Base-by-base conservation (phyloP, 2,329 filamentous ascomycete genomes). In the Pyricularia grisea region DNA sequence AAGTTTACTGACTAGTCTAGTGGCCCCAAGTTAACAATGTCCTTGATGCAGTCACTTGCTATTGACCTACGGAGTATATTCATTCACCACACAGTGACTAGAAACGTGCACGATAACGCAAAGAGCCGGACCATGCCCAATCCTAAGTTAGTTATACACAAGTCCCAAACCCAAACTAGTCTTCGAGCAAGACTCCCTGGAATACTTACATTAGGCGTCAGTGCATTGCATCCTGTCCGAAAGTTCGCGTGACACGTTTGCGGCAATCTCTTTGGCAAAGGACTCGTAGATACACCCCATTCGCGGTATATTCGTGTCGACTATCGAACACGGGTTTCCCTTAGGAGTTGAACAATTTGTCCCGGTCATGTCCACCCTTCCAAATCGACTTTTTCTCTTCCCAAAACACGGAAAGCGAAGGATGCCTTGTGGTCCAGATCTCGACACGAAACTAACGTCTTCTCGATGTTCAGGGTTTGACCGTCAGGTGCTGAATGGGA, bases 231-330 rank as follows among this genome's bases (percentile, higher is more conserved):
- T 68, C 28, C 36, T 33, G 20, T 23, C 31, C 10, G 42, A 31
- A n/a, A 68, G 33, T 6, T 55, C 14, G 30, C 50, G 25, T 28
- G 67, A 64, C 9, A 68, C 67, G 58, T 68, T 68, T n/a, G 67
- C 50, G 17, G 55, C 55, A 25, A 68, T 27, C 10, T 61, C 67
- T 58, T 68, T 64, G 42, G 66, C 66, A n/a, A 60, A 60, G 42
- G 50, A 10, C 50, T 60, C 58, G n/a, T 60, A 67, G 42, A 28
- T 14, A 55, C 66, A 67, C 9, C 30, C 14, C 31, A 66, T 31
- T 23, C 64, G 64, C n/a, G 64, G 28, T 23, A 66, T 11, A 25
- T 10, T 23, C 23, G 30, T 66, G 17, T 66, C 64, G 30, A 66
- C 64, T 25, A 66, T 25, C 30, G 64, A 66, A 23, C 30, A 66